phyloP scores from a whole-genome alignment of 176 grass and related monocot species.

The Musa beccarii region DNA sequence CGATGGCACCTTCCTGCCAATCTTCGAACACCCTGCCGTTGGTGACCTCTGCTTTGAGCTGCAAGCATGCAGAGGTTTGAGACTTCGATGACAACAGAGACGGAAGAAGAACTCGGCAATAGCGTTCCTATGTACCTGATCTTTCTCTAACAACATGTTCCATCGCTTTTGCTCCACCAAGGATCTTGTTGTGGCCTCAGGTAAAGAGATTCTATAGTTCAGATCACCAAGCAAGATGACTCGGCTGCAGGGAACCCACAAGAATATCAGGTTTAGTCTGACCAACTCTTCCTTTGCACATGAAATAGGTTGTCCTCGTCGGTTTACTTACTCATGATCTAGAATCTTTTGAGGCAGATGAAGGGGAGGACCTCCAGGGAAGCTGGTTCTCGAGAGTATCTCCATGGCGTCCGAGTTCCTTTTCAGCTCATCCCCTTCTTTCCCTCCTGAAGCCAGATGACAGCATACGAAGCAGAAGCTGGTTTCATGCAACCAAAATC shows the following conservation, averaged over 20 bases:
- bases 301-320: background rate
- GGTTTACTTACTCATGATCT: constrained; percentile 17
- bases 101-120: background rate
- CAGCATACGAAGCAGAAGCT: constrained; percentile 22
- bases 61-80: constrained; percentile 4
- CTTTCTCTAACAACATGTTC: constrained; percentile 57
- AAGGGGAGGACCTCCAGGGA: constrained; percentile 4
- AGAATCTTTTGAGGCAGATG: constrained; percentile 15
- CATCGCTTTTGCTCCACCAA: constrained; percentile 57
- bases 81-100: background rate
- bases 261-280: background rate
- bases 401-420: constrained; percentile 16
- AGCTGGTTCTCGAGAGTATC: constrained; percentile 14
- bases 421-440: constrained; percentile 14
- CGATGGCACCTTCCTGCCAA: constrained; percentile 53
- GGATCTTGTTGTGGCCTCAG: constrained; percentile 46
- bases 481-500: constrained; percentile 10
- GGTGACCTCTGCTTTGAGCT: constrained; percentile 27
- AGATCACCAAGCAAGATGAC: constrained; percentile 67
- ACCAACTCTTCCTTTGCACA: background rate
- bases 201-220: constrained; percentile 77
- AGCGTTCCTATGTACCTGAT: constrained; percentile 30
- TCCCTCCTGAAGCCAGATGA: constrained; percentile 20
- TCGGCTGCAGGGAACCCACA: constrained; percentile 27
- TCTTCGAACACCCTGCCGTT: constrained; percentile 40